Evolutionary conservation across 495 filamentous ascomycete species (phyloP).

Genomic region (Eremomyces bilateralis): DNA sequence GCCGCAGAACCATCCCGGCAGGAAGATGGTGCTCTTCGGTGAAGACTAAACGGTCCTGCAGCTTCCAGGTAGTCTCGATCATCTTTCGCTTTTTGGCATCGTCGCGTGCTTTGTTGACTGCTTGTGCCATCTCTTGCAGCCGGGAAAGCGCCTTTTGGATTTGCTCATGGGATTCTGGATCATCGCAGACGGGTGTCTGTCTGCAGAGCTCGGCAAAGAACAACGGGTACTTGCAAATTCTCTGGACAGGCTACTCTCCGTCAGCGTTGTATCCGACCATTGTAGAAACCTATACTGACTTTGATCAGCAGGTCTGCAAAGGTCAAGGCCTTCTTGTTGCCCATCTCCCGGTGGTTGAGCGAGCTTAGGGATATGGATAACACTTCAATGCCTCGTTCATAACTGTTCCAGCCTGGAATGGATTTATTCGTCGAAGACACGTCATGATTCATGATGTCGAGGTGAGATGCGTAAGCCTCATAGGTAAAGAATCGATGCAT

Average conservation of each 20-base stretch:
- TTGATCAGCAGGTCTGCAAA: constrained; percentile 81
- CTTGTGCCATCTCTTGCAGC: constrained; percentile 45
- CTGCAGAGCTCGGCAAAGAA: constrained; percentile 65
- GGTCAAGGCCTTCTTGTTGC: constrained; percentile 50
- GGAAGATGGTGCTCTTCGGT: constrained; percentile 31
- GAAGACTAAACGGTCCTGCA: constrained; percentile 59
- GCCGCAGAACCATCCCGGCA: constrained; percentile 26
- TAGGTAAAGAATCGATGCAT: constrained; percentile 66
- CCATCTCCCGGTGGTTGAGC: constrained; percentile 36
- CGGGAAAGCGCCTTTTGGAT: constrained; percentile 52
- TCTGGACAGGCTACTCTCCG: constrained; percentile 60
- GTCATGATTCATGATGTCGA: constrained; percentile 62
- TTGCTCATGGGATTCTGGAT: constrained; percentile 55
- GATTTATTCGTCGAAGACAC: constrained; percentile 43
- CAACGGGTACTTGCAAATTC: constrained; percentile 80
- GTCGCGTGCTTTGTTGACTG: constrained; percentile 56
- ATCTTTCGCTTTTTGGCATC: constrained; percentile 18
- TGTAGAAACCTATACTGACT: constrained; percentile 23
- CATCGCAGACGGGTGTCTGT: constrained; percentile 63
- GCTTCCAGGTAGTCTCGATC: constrained; percentile 50
- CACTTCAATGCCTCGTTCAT: constrained; percentile 75
- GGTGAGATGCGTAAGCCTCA: constrained; percentile 71
- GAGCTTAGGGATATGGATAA: constrained; percentile 56
- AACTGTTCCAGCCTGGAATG: constrained; percentile 54
- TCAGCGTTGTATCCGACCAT: not conserved